Evolutionary conservation across 1,139 yeast genomes (phyloP).

Genomic region (Kodamaea arcana): DNA sequence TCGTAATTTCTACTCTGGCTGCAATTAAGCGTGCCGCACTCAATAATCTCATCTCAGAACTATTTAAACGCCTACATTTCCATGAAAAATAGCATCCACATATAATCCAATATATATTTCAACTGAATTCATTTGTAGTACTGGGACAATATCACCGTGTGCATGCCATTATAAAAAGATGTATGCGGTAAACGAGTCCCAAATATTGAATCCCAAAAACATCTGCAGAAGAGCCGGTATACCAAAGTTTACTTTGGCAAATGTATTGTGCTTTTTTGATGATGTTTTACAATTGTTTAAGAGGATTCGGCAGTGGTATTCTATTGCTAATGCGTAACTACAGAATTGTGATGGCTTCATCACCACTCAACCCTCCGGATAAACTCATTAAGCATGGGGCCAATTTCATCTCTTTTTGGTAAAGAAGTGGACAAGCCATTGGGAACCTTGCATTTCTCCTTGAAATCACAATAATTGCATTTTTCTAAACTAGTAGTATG

Average conservation of each 20-base stretch:
- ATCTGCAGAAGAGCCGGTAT: constrained; percentile 41
- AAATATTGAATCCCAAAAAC: constrained; percentile 21
- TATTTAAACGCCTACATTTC: too few species aligned
- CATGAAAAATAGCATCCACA: too few species aligned
- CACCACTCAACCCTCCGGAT: too few species aligned
- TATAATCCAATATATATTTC: constrained; percentile 3
- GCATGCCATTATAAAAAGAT: constrained; percentile 35
- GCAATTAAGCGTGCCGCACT: constrained; percentile 2
- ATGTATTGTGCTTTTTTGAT: constrained; percentile 37
- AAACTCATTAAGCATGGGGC: constrained; percentile 11
- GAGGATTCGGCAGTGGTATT: too few species aligned
- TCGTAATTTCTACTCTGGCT: too few species aligned
- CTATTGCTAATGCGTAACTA: too few species aligned
- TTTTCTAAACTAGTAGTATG: constrained; percentile 32
- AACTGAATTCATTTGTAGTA: constrained; percentile 6
- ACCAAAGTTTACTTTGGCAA: constrained; percentile 11
- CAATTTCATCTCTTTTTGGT: constrained; percentile 7
- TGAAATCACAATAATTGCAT: constrained; percentile 55
- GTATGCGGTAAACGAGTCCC: constrained; percentile 50
- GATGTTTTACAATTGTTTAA: constrained; percentile 36
- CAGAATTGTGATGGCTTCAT: too few species aligned
- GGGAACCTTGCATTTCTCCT: constrained; percentile 30
- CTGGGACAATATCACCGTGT: constrained; percentile 44
- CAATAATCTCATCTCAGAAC: too few species aligned
- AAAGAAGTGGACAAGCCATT: constrained; percentile 13